Evolutionary conservation across 441 rosid genomes (phyloP).

Genomic region (Isatis lusitanica): DNA sequence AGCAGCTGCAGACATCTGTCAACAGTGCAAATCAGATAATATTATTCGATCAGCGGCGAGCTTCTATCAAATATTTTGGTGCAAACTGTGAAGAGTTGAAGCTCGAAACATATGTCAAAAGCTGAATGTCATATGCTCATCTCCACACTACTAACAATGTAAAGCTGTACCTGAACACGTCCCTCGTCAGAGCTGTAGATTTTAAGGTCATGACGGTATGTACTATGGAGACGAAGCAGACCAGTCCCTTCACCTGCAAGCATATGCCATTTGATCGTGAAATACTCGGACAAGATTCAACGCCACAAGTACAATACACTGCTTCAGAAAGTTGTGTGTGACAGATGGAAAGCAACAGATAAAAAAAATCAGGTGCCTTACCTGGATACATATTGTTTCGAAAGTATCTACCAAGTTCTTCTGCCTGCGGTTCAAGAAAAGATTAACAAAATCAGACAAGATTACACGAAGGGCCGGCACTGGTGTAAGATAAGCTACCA

Average conservation of each 20-base stretch:
- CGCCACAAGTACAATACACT: slow-evolving; percentile 11
- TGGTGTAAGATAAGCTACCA: slow-evolving; percentile 11
- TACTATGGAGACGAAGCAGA: slow-evolving; percentile 97
- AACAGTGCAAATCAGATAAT: slow-evolving; percentile 17
- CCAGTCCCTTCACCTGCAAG: slow-evolving; percentile 98
- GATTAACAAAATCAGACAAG: slow-evolving; percentile 14
- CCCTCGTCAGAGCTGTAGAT: slow-evolving; percentile 99
- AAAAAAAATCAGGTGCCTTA: slow-evolving; percentile 22
- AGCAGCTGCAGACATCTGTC: slow-evolving; percentile 99
- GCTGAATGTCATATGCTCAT: not conserved
- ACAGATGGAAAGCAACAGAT: slow-evolving; percentile 4
- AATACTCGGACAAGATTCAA: not conserved
- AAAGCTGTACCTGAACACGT: slow-evolving; percentile 85
- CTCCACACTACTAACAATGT: slow-evolving; percentile 4
- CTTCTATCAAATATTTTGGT: not conserved
- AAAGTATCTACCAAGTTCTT: slow-evolving; percentile 97
- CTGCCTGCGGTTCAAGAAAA: slow-evolving; percentile 67
- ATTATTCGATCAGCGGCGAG: not conserved
- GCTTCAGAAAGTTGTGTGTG: not conserved
- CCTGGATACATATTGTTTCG: slow-evolving; percentile 99
- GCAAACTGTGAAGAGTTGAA: slow-evolving; percentile 15
- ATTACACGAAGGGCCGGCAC: not conserved
- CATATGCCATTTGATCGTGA: slow-evolving; percentile 16
- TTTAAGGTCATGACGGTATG: slow-evolving; percentile 99
- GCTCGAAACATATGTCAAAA: slow-evolving; percentile 13